Percentiles rank a stretch among this genome's conserved stretches.
phyloP scores from a whole-genome alignment of 192 early-diverging fungal species.

The Gigaspora rosea region DNA sequence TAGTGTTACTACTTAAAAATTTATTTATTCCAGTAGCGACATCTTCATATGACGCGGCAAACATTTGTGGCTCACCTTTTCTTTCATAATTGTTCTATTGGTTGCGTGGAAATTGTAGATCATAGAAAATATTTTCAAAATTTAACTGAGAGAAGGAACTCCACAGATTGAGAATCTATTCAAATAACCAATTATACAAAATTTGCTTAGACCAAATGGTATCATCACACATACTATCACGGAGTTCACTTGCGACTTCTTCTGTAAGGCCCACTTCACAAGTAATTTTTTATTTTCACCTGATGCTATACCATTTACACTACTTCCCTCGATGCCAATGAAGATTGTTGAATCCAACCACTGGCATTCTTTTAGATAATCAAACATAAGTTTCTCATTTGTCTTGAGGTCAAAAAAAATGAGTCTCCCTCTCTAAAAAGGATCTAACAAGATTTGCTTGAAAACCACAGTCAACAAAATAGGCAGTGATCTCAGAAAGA shows the following conservation, averaged over 20 bases:
- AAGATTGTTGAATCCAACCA: background rate
- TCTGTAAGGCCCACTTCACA: constrained; percentile 14
- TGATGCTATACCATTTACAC: background rate
- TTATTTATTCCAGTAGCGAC: background rate
- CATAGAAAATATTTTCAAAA: background rate
- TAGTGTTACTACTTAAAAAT: background rate
- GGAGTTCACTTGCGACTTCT: background rate
- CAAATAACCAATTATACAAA: constrained; percentile 1
- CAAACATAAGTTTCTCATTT: background rate
- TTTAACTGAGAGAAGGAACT: background rate
- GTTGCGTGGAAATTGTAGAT: background rate
- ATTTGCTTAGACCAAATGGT: background rate
- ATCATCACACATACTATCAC: background rate
- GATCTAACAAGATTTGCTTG: background rate
- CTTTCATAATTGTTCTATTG: background rate
- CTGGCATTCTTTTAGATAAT: background rate
- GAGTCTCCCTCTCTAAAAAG: background rate
- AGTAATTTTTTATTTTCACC: constrained; percentile 9
- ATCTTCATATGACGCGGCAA: background rate
- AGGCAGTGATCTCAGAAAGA: background rate
- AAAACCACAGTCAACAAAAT: background rate
- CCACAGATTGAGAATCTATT: background rate
- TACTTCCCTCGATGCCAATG: background rate
- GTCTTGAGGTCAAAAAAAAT: background rate
- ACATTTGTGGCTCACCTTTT: background rate